These are phyloP conservation scores for Wickerhamomyces sp. DNA, from an alignment of 1,139 yeast species.

Conservation along the genomic window DNA sequence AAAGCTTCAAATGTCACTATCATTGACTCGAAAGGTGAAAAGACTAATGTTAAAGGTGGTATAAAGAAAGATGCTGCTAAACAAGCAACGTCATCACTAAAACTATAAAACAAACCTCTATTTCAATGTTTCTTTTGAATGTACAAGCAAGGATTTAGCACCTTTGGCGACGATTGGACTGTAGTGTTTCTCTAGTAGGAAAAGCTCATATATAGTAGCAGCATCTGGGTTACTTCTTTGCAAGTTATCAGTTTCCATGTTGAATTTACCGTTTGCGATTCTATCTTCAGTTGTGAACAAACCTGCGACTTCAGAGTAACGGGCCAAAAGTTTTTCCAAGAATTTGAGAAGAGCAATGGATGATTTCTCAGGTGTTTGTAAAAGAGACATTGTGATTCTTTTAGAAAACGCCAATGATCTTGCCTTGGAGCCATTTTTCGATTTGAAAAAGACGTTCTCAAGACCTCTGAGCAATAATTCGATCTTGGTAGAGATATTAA, in stretches of 20 bases:
- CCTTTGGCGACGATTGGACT: slow-evolving; percentile 69
- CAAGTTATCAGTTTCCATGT: slow-evolving; percentile 60
- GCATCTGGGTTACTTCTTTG: slow-evolving; percentile 82
- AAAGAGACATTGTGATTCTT: slow-evolving; percentile 58
- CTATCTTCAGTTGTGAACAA: slow-evolving; percentile 86
- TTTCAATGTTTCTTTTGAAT: slow-evolving; percentile 26
- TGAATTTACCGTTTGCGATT: slow-evolving; percentile 70
- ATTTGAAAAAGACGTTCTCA: slow-evolving; percentile 77
- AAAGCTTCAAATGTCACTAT: slow-evolving; percentile 76
- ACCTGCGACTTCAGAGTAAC: slow-evolving; percentile 66
- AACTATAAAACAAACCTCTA: slow-evolving; percentile 9
- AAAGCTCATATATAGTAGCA: slow-evolving; percentile 87
- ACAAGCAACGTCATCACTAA: slow-evolving; percentile 25
- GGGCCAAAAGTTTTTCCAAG: slow-evolving; percentile 66
- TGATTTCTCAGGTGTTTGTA: slow-evolving; percentile 87
- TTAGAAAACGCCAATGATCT: slow-evolving; percentile 85
- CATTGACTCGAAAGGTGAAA: slow-evolving; percentile 73
- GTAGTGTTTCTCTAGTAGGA: slow-evolving; percentile 74
- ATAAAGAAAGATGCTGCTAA: slow-evolving; percentile 38
- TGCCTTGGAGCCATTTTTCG: slow-evolving; percentile 63
- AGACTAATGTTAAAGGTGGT: slow-evolving; percentile 70
- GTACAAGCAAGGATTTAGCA: slow-evolving; percentile 37
- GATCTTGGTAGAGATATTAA: slow-evolving; percentile 84
- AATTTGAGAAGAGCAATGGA: slow-evolving; percentile 73
- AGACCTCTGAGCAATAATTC: slow-evolving; percentile 75